Percentiles rank a stretch among this genome's conserved stretches.
phyloP scores from a whole-genome alignment of 441 rosid species.

The Gossypium laxum region DNA sequence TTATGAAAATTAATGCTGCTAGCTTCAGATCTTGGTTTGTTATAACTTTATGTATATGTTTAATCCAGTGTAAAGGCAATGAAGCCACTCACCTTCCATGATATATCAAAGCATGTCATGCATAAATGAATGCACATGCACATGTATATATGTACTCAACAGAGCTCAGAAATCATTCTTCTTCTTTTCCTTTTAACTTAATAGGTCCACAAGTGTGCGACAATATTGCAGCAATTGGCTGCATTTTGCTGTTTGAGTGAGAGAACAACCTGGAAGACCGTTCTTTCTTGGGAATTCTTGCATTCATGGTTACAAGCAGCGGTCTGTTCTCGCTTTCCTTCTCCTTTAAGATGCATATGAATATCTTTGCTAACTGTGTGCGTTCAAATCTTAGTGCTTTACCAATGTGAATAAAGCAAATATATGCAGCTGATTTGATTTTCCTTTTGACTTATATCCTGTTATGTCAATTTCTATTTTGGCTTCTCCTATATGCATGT shows the following conservation, averaged over 20 bases:
- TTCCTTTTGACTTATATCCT: background rate
- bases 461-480: background rate
- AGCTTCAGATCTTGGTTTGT: background rate
- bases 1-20: background rate
- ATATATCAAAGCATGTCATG: background rate
- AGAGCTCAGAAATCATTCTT: slow-evolving; percentile 9
- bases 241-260: slow-evolving; percentile 82
- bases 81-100: background rate
- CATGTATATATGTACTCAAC: background rate
- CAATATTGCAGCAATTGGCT: slow-evolving; percentile 84
- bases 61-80: slow-evolving; percentile 4
- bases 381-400: background rate
- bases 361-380: background rate
- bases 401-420: background rate
- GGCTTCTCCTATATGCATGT: background rate
- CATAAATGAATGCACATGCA: background rate
- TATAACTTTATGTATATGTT: background rate
- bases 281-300: slow-evolving; percentile 76
- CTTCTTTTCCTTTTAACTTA: slow-evolving; percentile 17
- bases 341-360: background rate
- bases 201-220: slow-evolving; percentile 85
- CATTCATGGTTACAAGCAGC: slow-evolving; percentile 76
- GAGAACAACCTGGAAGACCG: slow-evolving; percentile 58
- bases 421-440: background rate
- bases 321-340: slow-evolving; percentile 42